A percentile compares a stretch with the other conserved stretches of the same genome.
phyloP scores from a whole-genome alignment of 2,329 filamentous ascomycete genomes.

The Xenosphaeropsis pyriputrescens region DNA sequence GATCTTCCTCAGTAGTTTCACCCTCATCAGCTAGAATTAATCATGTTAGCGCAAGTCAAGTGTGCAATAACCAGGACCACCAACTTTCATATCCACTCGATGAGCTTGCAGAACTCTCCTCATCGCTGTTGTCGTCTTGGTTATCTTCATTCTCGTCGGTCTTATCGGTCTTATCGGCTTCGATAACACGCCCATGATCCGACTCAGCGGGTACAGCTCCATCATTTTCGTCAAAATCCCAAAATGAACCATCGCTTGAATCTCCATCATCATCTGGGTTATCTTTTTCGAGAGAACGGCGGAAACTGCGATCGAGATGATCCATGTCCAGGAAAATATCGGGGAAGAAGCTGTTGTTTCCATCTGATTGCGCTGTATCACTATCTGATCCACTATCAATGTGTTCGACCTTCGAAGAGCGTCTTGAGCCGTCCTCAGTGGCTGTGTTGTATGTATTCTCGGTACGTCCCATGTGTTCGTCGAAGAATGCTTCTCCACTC shows the following conservation, averaged over 20 bases:
- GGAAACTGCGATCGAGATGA: conserved; percentile 56
- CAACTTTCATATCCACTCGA: conserved; percentile 40
- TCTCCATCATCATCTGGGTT: conserved; percentile 26
- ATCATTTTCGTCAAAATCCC: conserved; percentile 9
- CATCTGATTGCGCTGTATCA: conserved; percentile 47
- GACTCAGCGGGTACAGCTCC: conserved; percentile 6
- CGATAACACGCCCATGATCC: not conserved
- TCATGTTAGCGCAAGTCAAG: conserved; percentile 26
- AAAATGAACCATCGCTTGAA: conserved; percentile 10
- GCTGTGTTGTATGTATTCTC: conserved; percentile 5
- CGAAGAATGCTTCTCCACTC: conserved; percentile 16
- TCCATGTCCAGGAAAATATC: conserved; percentile 69
- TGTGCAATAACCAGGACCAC: conserved; percentile 18
- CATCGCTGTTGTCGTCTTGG: conserved; percentile 14
- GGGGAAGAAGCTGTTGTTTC: conserved; percentile 55
- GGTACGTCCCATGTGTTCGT: conserved; percentile 14
- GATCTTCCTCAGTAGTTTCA: conserved; percentile 45
- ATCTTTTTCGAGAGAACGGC: conserved; percentile 61
- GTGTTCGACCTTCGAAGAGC: conserved; percentile 51
- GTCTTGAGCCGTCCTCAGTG: conserved; percentile 3
- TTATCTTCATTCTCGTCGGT: conserved; percentile 29
- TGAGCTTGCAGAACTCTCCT: conserved; percentile 18
- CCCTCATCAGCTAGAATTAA: conserved; percentile 34
- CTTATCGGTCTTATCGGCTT: conserved; percentile 15
- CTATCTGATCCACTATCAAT: conserved; percentile 48